phyloP scores from a whole-genome alignment of 108 stramenopile species.

The Schizochytrium sp. region DNA sequence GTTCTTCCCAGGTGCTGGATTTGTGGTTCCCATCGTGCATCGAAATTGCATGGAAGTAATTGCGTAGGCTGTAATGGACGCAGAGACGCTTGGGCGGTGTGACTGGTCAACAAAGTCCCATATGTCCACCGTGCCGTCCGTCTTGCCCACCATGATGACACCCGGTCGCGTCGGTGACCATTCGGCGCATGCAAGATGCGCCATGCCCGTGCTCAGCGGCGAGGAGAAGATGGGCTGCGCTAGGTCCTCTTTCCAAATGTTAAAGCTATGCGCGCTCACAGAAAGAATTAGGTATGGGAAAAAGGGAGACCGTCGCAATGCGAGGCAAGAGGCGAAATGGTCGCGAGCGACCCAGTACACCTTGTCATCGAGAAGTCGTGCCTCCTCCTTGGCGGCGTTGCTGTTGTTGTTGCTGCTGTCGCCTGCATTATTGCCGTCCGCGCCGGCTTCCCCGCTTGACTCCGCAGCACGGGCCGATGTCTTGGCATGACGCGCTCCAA shows the following conservation, averaged over 20 bases:
- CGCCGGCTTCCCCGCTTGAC: neutral
- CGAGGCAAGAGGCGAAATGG: slow-evolving; percentile 41
- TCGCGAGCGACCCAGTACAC: slow-evolving; percentile 51
- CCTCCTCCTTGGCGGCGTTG: slow-evolving; percentile 18
- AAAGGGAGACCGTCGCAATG: slow-evolving; percentile 45
- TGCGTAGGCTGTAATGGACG: slow-evolving; percentile 38
- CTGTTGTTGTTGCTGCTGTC: neutral
- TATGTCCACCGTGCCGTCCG: slow-evolving; percentile 50
- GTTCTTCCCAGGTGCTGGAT: neutral
- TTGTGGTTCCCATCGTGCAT: neutral
- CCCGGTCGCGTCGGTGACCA: slow-evolving; percentile 56
- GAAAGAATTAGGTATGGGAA: slow-evolving; percentile 48
- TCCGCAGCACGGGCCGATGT: neutral
- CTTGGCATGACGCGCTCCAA: neutral
- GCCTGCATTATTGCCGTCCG: neutral
- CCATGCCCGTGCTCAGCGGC: slow-evolving; percentile 18
- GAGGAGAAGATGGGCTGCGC: slow-evolving; percentile 41
- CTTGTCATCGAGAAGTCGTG: slow-evolving; percentile 30
- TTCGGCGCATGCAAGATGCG: slow-evolving; percentile 40
- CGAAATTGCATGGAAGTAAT: slow-evolving; percentile 56
- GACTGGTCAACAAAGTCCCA: slow-evolving; percentile 57
- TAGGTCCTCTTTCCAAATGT: slow-evolving; percentile 46
- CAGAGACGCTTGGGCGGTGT: slow-evolving; percentile 35
- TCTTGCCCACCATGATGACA: slow-evolving; percentile 42
- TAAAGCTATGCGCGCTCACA: slow-evolving; percentile 48